Evolutionary conservation across 2,329 filamentous ascomycete genomes (phyloP), one percentile per base, ranked within the genome.

Genomic region (Diplocarpon rosae): DNA sequence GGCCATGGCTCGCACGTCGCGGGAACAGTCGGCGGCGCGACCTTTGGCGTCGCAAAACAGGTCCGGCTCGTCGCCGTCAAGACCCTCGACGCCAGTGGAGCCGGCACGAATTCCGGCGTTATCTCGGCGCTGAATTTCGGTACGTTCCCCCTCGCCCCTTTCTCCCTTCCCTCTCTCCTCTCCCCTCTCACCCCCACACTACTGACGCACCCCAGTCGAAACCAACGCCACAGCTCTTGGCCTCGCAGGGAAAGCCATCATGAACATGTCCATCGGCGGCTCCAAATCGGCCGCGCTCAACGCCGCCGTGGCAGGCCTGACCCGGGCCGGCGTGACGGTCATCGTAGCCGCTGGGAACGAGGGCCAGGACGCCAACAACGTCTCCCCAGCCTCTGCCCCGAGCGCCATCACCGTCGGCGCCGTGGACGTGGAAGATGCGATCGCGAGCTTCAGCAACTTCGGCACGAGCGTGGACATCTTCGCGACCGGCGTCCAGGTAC

Each of bases 301-400:
- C 64, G 56, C 53, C 38, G 69, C 67, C 52, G 55, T 64, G 2
- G 56, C 37, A 34, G 71, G 71, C 32, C 64, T 76, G n/a, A 63
- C 67, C 17, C 63, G 62, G 14, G 59, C 60, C 2, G 73, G 73
- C n/a, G 61, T 79, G 12, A 65, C 73, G 43, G 64, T 69, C 2
- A 67, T 72, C 27, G 71, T 74, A 0, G 72, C 73, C 2, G 73
- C 75, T 20, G 75, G 75, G 14, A 77, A 77, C 57, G 62, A 63
- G 13, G 62, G 63, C 50, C 48, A 58, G 16, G 63, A 70, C 43
- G 63, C 64, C 2, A 48, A 53, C 3, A 57, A 60, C 49, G 64
- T 59, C 29, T 76, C 72, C 0, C 72, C 73, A 1, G 72, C 70
- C 2, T 70, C 69, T 2, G 67, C 67, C 13, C 53, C 67, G 11